Evolutionary conservation across 2,329 filamentous ascomycete genomes (phyloP), one percentile per base, ranked within the genome.

Genomic region (Diplodia corticola): DNA sequence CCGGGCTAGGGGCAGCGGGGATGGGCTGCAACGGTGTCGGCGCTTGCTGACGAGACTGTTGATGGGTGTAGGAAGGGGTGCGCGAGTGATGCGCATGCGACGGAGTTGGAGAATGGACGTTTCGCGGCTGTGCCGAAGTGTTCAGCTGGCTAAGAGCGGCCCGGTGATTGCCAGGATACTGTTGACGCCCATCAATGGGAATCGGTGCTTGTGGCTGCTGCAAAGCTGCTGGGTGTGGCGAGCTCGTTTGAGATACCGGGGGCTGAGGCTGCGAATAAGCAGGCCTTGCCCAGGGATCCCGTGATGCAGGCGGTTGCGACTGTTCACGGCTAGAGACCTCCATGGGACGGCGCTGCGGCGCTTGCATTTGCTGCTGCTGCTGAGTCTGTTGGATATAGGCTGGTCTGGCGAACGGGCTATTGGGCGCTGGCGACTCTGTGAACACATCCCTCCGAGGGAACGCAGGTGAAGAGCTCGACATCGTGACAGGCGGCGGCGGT

Each of bases 101-200:
- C 5, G 63, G 63, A 33, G 63, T 65, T 7, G 63, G 63, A 15
- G 63, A 65, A 22, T 65, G 63, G 10, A 65, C 53, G 40, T 51
- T 60, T 9, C 63, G 51, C 15, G 53, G 44, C 15, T 65, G 63
- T n/a, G 37, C n/a, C n/a, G 59, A 54, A 13, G 50, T 55, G 53
- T 65, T 65, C 40, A 65, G n/a, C n/a, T 65, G 63, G 22, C 51
- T 44, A 33, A 65, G 53, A 50, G 63, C 53, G 17, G 63, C 63
- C 15, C 63, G 53, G 17, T 65, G 63, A 12, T 57, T 57, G 24
- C 44, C 17, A 17, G 40, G 1, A 22, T 59, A 65, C 53, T 57
- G 63, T 24, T 59, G 63, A 28, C 44, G 51, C 5, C 63, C 40
- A 9, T 65, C 63, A 17, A 65, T 37, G 3, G 51, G 15, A 1